Evolutionary conservation across 1,139 yeast genomes (phyloP), one percentile per base, ranked within the genome.

Genomic region (Casaregolazyma suthepensis): DNA sequence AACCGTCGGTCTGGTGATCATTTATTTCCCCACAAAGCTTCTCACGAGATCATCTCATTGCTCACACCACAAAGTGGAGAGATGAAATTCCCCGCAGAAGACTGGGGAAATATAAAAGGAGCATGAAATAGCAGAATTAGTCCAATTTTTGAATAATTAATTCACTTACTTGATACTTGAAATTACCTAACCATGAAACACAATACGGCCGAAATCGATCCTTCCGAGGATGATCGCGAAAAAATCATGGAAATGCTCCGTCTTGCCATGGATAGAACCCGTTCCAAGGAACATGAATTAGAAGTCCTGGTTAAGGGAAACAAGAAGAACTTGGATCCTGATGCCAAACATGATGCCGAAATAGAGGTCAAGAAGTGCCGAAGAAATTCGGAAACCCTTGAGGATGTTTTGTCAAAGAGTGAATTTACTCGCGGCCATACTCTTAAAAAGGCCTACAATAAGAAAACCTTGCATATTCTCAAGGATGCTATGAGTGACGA

Each of bases 391-490:
- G 60, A 60, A 40, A 57, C 58, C 6, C 50, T 61, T 9, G 64
- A 61, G 48, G 65, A 61, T 29, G 64, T 63, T 13, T 43, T 59
- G 52, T 48, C 60, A 43, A 61, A 61, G 57, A 51, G 59, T 23
- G 65, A 61, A 56, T 56, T 58, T 46, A 61, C 65, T n/a, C 55
- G 56, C 38, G 65, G 65, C 45, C 63, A 61, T 45, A 61, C 65
- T 43, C 52, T 61, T 46, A 61, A 61, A 61, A 61, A 61, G 57
- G 64, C 63, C 35, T 60, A 59, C 52, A 57, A 57, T 54, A 61
- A 61, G 63, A 61, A 61, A 59, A 59, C 61, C 37, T 48, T 61
- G 48, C 55, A 56, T n/a, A 59, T 61, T 23, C 59, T 59, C 46
- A 57, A 59, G 53, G 60, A 59, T 38, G 43, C 60, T 12, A 50